Conservation (phyloP, 495 filamentous ascomycete species). For the Baudoinia panamericana region DNA sequence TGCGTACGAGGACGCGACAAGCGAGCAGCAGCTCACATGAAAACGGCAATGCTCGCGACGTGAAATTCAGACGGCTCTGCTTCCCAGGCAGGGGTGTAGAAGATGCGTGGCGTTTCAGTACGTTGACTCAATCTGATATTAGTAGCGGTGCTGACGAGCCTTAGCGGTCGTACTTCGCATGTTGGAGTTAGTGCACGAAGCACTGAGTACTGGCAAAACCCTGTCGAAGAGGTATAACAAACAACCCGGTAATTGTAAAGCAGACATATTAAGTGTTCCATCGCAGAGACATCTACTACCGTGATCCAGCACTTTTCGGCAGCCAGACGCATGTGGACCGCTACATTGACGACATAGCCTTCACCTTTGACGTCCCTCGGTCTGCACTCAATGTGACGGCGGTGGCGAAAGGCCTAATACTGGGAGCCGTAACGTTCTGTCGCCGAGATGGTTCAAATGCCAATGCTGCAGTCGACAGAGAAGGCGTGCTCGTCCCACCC, state of each 20-base stretch:
- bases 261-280: not conserved
- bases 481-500: conserved; percentile 60
- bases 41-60: not conserved
- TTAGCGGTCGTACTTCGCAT: conserved; percentile 53
- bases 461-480: conserved; percentile 16
- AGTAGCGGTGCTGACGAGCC: not conserved
- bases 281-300: conserved; percentile 83
- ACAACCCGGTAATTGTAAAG: no score
- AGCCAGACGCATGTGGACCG: conserved; percentile 62
- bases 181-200: conserved; percentile 56
- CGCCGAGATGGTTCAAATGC: conserved; percentile 24
- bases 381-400: conserved; percentile 53
- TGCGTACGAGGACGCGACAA: conserved; percentile 3
- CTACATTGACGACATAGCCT: conserved; percentile 74
- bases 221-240: conserved; percentile 62
- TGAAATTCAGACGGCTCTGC: conserved; percentile 21
- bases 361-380: conserved; percentile 54
- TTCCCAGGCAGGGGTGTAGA: conserved; percentile 47
- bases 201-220: conserved; percentile 45
- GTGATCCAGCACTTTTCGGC: conserved; percentile 64
- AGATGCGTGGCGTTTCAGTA: conserved; percentile 60
- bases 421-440: conserved; percentile 39
- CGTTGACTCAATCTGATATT: no score
- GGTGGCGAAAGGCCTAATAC: conserved; percentile 60
- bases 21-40: not conserved